Percentiles rank a stretch among this genome's conserved stretches.
Conservation (phyloP, 2,329 filamentous ascomycete genomes). For the Mycosphaerella arachidis region DNA sequence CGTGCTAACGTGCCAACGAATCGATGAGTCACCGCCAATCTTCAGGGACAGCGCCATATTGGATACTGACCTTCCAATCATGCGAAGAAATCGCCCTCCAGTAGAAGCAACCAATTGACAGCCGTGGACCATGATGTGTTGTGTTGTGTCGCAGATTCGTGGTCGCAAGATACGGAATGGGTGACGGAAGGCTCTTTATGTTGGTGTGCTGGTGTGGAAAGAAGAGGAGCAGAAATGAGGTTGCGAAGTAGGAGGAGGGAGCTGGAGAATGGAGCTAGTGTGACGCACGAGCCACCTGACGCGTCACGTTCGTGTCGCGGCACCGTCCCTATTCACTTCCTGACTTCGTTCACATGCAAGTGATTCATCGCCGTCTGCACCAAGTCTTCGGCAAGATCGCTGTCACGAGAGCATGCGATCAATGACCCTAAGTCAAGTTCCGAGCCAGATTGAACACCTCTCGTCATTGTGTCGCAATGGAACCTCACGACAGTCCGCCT, state of each 20-base stretch:
- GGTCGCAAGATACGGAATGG: too few relatives aligned
- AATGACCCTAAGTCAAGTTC: not conserved
- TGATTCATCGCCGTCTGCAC: not conserved
- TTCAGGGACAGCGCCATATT: not conserved
- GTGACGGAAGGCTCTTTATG: not conserved
- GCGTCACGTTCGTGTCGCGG: not conserved
- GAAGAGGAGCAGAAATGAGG: not conserved
- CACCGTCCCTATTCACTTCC: not conserved
- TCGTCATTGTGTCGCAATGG: not conserved
- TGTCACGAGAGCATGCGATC: not conserved
- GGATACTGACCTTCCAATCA: not conserved
- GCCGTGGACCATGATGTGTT: too few relatives aligned
- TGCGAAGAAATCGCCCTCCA: not conserved
- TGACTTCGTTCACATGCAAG: not conserved
- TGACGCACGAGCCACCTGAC: not conserved
- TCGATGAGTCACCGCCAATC: not conserved
- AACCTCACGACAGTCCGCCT: constrained; percentile 21
- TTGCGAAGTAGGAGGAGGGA: not conserved
- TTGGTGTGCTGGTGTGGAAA: not conserved
- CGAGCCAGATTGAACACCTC: not conserved
- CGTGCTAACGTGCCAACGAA: not conserved
- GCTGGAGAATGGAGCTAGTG: not conserved
- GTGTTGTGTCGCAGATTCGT: too few relatives aligned
- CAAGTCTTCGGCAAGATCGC: not conserved
- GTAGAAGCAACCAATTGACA: not conserved